Evolutionary conservation across 2,329 filamentous ascomycete species (phyloP), one percentile per base, ranked within the genome.

Genomic region (Aspergillus caelatus): DNA sequence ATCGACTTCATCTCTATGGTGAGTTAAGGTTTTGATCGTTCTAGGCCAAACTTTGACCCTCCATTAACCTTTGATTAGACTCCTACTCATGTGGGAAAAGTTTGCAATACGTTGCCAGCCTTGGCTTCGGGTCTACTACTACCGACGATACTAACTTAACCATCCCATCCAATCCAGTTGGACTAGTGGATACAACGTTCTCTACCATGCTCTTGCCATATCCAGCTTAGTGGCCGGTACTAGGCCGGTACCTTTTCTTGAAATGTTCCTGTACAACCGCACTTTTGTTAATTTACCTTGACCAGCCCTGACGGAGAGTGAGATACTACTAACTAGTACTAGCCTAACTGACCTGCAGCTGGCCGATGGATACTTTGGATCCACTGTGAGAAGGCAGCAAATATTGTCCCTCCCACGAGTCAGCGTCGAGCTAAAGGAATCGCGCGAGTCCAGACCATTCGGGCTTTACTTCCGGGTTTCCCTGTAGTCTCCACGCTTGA

Each of bases 401-500:
- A 52, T 23, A 7, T 59, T 30, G 30, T 50, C 16, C 48, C 32
- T 59, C 30, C 23, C 57, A 50, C 34, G 11, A 32, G 23, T 41
- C 12, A 32, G 50, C 46, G 58, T 62, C 36, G 60, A 57, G 23
- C 52, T 36, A 16, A 36, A 14, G 6, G 57, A 41, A 58, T 43
- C 39, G 32, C 39, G 32, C 23, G 61, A 61, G 65, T 62, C 67
- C 65, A 68, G 62, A 65, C 67, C 65, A 66, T 60, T 68, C 65
- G 65, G 55, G 54, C 64, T 55, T 62, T 63, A 58, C 56, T 62
- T 65, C 66, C 62, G 59, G 63, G 58, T n/a, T 52, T 52, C 46
- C 26, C 46, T 52, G 61, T 58, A 46, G 41, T 57, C 23, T 46
- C 56, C 50, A 52, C 55, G 46, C 30, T 58, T 30, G 64, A 30